Evolutionary conservation across 2,329 filamentous ascomycete species (phyloP), one percentile per base, ranked within the genome.

Genomic region (Talaromyces rugulosus): DNA sequence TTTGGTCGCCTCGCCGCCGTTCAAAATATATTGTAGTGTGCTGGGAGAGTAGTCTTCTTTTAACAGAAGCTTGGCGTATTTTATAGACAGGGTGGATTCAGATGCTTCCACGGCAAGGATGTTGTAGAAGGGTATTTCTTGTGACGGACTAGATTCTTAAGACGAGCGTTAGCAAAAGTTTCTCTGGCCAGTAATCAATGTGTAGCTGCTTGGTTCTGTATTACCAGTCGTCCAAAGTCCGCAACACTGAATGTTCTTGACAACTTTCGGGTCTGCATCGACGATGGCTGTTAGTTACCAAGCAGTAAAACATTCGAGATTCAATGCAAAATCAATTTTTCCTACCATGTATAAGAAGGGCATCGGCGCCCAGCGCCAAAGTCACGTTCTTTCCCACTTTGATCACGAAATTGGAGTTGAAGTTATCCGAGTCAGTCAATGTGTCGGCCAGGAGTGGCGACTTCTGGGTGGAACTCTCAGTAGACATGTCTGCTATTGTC

Each of bases 31-130:
- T 59, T 82, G 83, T 65, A 92, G 78, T 60, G 82, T 85, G 9
- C 82, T 81, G 9, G 87, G 82, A 28, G 83, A 82, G 56, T 93
- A 81, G 54, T 82, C 79, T 30, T 83, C 81, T 69, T 88, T 87
- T 40, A 84, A 83, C 28, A 78, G 73, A 0, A 83, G 81, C 34
- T 83, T 77, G 54, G 91, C 91, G 74, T 91, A 95, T 58, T 89
- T 85, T 71, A 98, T 87, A 7, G 83, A 84, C 56, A 96, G 77
- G 33, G 83, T 82, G 60, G 80, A 80, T 52, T 83, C 80, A 56
- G 81, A 79, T 31, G 89, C 73, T 66, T 91, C 87, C 44, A 89
- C 91, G 88, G 91, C 96, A 56, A 97, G 86, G 64, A 97, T 79
- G 72, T 96, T 90, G 78, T 91, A 93, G 64, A 92, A 88, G 1